Conservation (phyloP, 2,329 filamentous ascomycete species). For the Hyphodiscus sp. region DNA sequence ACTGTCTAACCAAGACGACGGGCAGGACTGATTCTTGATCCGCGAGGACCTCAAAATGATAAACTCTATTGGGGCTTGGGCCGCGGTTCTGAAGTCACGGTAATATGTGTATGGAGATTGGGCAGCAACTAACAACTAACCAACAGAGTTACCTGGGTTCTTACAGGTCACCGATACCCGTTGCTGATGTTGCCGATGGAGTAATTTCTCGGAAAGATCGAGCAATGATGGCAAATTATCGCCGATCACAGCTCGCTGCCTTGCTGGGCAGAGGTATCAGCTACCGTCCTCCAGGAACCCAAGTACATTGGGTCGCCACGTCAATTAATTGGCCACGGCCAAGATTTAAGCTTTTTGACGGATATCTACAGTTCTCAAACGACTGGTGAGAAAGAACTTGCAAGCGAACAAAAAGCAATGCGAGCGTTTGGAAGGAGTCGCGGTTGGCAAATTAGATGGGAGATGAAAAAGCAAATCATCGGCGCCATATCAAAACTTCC, state of each 20-base stretch:
- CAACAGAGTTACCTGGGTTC: background rate
- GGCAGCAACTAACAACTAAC: background rate
- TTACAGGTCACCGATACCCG: background rate
- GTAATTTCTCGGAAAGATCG: background rate
- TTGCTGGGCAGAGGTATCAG: too few relatives aligned
- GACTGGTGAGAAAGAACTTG: background rate
- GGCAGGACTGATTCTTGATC: background rate
- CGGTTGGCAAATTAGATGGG: background rate
- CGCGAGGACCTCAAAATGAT: background rate
- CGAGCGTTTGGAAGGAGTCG: background rate
- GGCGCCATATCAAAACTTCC: background rate
- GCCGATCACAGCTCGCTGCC: too few relatives aligned
- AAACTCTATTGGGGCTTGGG: background rate
- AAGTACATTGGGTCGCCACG: too few relatives aligned
- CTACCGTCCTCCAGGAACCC: too few relatives aligned
- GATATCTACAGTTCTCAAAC: background rate
- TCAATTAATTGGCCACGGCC: background rate
- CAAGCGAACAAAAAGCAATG: background rate
- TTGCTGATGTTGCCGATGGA: background rate
- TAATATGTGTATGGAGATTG: background rate
- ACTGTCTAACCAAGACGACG: background rate
- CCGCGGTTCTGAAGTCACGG: background rate
- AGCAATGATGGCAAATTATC: background rate
- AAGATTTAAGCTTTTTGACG: background rate
- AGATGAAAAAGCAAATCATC: background rate